These are phyloP conservation scores for Phytophthora uliginosa DNA, from an alignment of 352 stramenopile species.

Conservation along the genomic window DNA sequence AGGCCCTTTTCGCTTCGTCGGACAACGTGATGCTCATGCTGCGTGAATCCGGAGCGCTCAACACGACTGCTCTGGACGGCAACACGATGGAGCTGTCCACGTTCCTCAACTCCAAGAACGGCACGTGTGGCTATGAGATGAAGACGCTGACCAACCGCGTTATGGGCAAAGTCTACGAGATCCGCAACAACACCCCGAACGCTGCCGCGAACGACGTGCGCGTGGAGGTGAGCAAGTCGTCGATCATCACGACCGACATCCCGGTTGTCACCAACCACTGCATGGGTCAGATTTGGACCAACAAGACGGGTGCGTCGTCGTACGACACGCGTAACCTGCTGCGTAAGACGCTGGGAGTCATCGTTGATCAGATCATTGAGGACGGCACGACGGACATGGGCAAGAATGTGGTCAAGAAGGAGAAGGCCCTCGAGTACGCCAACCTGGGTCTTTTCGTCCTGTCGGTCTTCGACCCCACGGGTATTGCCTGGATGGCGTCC, in stretches of 20 bases:
- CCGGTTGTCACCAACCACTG: slow-evolving; percentile 41
- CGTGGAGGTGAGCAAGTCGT: slow-evolving; percentile 33
- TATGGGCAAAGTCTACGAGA: slow-evolving; percentile 41
- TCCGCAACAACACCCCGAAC: slow-evolving; percentile 32
- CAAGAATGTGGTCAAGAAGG: slow-evolving; percentile 28
- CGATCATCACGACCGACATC: slow-evolving; percentile 30
- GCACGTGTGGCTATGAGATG: slow-evolving; percentile 38
- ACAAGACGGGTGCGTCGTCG: slow-evolving; percentile 24
- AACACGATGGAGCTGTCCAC: slow-evolving; percentile 13
- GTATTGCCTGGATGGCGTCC: slow-evolving; percentile 54
- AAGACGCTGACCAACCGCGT: slow-evolving; percentile 43
- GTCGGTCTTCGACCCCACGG: slow-evolving; percentile 58
- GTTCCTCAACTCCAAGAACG: slow-evolving; percentile 38
- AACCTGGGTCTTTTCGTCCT: slow-evolving; percentile 54
- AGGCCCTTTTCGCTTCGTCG: slow-evolving; percentile 25
- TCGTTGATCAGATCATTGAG: slow-evolving; percentile 43
- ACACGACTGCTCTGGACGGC: slow-evolving; percentile 8
- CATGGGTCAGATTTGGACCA: slow-evolving; percentile 42
- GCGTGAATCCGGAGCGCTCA: slow-evolving; percentile 32
- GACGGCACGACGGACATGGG: slow-evolving; percentile 40
- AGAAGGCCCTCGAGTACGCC: slow-evolving; percentile 29
- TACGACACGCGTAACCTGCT: slow-evolving; percentile 35
- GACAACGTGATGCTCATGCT: slow-evolving; percentile 40
- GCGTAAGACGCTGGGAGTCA: slow-evolving; percentile 41
- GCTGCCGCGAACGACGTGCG: slow-evolving; percentile 30